Conservation (phyloP, 2,329 filamentous ascomycete species). For the Xylariales sp. region DNA sequence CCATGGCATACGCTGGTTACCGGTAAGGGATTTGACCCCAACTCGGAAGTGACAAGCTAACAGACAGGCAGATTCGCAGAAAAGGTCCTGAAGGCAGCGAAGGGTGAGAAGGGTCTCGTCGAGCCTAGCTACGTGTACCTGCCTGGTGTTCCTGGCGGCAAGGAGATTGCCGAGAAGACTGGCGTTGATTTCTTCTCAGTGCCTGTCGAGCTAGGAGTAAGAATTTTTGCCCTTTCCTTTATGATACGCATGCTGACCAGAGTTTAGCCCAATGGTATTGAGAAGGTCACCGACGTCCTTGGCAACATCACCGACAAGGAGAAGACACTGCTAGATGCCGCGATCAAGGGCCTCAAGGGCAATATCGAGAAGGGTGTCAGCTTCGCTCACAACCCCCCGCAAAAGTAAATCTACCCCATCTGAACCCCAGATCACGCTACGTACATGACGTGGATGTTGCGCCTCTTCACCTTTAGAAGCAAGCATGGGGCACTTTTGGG, state of each 20-base stretch:
- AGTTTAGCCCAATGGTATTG: conserved; percentile 72
- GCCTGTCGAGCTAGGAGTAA: conserved; percentile 90
- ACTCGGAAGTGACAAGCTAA: not conserved
- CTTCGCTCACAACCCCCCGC: conserved; percentile 81
- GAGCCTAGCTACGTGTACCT: conserved; percentile 97
- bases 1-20: conserved; percentile 94
- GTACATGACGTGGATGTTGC: conserved; percentile 12
- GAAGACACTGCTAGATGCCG: conserved; percentile 77
- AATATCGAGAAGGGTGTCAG: conserved; percentile 93
- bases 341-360: conserved; percentile 73
- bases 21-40: conserved; percentile 50
- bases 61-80: conserved; percentile 71
- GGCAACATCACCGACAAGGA: conserved; percentile 76
- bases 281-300: conserved; percentile 81
- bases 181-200: conserved; percentile 94
- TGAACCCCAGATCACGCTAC: not conserved
- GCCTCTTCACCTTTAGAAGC: conserved; percentile 13
- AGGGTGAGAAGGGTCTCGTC: conserved; percentile 87
- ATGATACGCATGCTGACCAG: not conserved
- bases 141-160: conserved; percentile 80
- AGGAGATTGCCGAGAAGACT: conserved; percentile 76
- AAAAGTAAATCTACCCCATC: conserved; percentile 66
- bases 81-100: conserved; percentile 81
- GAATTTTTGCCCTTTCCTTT: conserved; percentile 37
- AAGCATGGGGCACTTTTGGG: conserved; percentile 13